Evolutionary conservation across 2,329 filamentous ascomycete species (phyloP), one percentile per base, ranked within the genome.

Genomic region (Sarocladium oryzae): DNA sequence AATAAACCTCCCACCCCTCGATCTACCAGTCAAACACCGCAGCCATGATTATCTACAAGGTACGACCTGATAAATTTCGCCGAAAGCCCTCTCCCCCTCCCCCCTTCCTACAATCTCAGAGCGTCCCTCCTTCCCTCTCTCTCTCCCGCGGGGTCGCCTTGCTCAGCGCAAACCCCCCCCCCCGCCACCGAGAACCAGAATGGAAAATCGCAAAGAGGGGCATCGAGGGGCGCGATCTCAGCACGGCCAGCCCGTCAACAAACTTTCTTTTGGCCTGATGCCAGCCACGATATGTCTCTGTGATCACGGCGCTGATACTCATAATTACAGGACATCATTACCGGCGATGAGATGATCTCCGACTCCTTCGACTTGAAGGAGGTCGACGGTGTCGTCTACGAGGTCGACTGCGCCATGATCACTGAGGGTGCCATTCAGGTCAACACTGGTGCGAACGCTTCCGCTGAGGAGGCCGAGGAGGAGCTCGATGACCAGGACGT

Each of bases 331-430:
- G 93, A 99, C 70, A 75, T 93, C 63, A 70, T 96, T 73, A 88
- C 82, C 72, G 88, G 77, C 60, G 92, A 96, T 76, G 93, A 99
- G 86, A 81, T 99, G 71, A 85, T 97, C 84, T 95, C 93, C 66
- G 92, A 97, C 77, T 93, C 88, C 61, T 96, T 86, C 77, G 78
- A 90, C 62, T 72, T 95, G 68, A 89, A 88, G 77, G 78, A 86
- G 70, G 68, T 92, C 57, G 88, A 91, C 70, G 84, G 82, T 60
- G 77, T 88, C 61, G 84, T 87, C 63, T 97, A 88, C 76, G 92
- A 97, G 78, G 86, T 85, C 67, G 86, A 99, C 76, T 96, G 91
- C 75, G 77, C 79, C 69, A 95, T 92, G 84, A 90, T 96, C 75
- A 83, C 81, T 54, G 78, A 91, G 71, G 89, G 84, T 58, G 81